These are phyloP conservation scores for Barnettozyma californica DNA, from an alignment of 805 yeast genomes.

Conservation along the genomic window DNA sequence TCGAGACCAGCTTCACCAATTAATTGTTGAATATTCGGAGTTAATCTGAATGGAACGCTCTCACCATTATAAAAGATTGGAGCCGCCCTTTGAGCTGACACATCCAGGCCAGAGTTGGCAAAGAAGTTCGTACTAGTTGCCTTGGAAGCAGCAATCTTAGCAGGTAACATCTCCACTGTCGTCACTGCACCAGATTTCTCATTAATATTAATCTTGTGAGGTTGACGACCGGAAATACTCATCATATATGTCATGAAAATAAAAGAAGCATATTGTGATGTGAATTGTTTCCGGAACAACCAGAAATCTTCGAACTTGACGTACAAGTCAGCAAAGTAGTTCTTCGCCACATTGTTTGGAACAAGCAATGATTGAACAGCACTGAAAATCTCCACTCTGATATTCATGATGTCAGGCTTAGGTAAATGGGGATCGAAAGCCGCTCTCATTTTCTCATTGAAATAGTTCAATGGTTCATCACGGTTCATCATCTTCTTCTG, in stretches of 20 bases:
- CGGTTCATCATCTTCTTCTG: slow-evolving; percentile 63
- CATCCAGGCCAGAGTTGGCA: slow-evolving; percentile 32
- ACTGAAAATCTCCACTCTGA: slow-evolving; percentile 84
- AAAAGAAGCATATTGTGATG: slow-evolving; percentile 91
- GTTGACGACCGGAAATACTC: slow-evolving; percentile 89
- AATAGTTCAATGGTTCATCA: slow-evolving; percentile 86
- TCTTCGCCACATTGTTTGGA: slow-evolving; percentile 77
- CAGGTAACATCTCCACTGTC: slow-evolving; percentile 94
- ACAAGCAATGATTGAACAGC: slow-evolving; percentile 85
- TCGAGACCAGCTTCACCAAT: slow-evolving; percentile 94
- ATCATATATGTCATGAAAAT: slow-evolving; percentile 90
- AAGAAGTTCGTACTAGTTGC: slow-evolving; percentile 31
- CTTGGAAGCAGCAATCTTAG: slow-evolving; percentile 55
- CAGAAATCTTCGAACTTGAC: slow-evolving; percentile 89
- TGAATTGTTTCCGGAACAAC: slow-evolving; percentile 92
- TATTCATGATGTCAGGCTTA: slow-evolving; percentile 83
- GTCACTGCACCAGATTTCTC: slow-evolving; percentile 81
- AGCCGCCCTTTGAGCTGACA: slow-evolving; percentile 28
- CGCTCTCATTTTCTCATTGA: slow-evolving; percentile 79
- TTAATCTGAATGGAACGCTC: slow-evolving; percentile 90
- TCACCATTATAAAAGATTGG: slow-evolving; percentile 91
- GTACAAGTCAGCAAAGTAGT: slow-evolving; percentile 66
- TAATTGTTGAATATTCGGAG: slow-evolving; percentile 90
- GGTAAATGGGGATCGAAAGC: slow-evolving; percentile 93
- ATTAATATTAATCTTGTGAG: slow-evolving; percentile 85